Evolutionary conservation across 306 rosid genomes (phyloP).

Genomic region (Prunus mira): DNA sequence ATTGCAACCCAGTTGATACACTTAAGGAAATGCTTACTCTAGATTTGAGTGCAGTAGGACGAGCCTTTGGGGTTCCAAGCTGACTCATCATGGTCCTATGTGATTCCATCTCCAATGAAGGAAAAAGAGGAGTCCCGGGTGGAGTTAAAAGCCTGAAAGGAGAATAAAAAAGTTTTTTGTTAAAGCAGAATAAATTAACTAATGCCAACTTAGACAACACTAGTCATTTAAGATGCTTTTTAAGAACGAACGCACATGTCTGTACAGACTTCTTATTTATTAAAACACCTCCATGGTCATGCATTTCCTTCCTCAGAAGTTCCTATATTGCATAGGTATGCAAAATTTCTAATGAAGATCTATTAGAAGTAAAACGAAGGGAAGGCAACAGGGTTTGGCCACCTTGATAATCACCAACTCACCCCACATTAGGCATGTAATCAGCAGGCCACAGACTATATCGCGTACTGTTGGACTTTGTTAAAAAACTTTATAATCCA

Average conservation of each 20-base stretch:
- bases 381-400: neutral
- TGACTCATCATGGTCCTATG: constrained; percentile 76
- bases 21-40: constrained; percentile 56
- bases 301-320: neutral
- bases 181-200: neutral
- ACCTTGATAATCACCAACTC: neutral
- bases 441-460: neutral
- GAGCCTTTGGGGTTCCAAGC: constrained; percentile 67
- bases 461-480: neutral
- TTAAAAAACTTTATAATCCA: neutral
- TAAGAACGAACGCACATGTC: neutral
- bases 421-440: neutral
- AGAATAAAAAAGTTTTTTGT: neutral
- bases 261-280: neutral
- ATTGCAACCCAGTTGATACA: neutral
- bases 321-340: neutral
- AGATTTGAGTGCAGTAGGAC: constrained; percentile 70
- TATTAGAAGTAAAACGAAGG: neutral
- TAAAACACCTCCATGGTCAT: neutral
- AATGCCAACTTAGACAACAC: neutral
- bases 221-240: neutral
- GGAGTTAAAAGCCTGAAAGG: constrained; percentile 90
- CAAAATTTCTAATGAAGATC: neutral
- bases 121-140: constrained; percentile 96
- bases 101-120: constrained; percentile 88